phyloP scores from a whole-genome alignment of 2,329 filamentous ascomycete species.

The Stachybotrys chartarum region DNA sequence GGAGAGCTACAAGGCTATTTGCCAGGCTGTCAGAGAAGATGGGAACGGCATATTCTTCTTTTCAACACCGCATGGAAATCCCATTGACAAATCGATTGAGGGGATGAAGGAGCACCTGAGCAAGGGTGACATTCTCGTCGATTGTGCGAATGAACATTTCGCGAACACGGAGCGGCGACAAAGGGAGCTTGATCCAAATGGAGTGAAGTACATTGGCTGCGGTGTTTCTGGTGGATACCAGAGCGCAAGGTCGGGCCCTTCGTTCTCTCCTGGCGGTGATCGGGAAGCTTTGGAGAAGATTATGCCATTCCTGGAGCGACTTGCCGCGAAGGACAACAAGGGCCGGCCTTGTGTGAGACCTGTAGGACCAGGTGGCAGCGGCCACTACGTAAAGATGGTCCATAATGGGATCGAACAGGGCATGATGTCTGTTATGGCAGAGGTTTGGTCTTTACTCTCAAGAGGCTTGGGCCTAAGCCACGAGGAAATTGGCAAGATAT shows the following conservation, averaged over 20 bases:
- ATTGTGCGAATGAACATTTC: constrained; percentile 63
- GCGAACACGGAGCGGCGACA: constrained; percentile 57
- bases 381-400: constrained; percentile 71
- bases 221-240: constrained; percentile 66
- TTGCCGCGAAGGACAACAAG: constrained; percentile 52
- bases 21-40: background rate
- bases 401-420: constrained; percentile 70
- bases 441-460: constrained; percentile 58
- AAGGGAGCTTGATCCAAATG: constrained; percentile 44
- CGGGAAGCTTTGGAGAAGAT: constrained; percentile 47
- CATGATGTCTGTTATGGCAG: constrained; percentile 58
- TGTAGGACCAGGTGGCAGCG: constrained; percentile 55
- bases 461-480: constrained; percentile 49
- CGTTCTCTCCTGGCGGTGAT: constrained; percentile 60
- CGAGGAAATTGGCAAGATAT: constrained; percentile 53
- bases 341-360: constrained; percentile 53
- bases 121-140: constrained; percentile 58
- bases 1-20: background rate
- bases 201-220: constrained; percentile 59
- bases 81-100: background rate
- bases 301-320: constrained; percentile 52
- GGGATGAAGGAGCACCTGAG: constrained; percentile 34
- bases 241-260: constrained; percentile 56
- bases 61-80: background rate
- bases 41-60: background rate